phyloP scores from a whole-genome alignment of 495 filamentous ascomycete species.

The Penicillium fimorum region DNA sequence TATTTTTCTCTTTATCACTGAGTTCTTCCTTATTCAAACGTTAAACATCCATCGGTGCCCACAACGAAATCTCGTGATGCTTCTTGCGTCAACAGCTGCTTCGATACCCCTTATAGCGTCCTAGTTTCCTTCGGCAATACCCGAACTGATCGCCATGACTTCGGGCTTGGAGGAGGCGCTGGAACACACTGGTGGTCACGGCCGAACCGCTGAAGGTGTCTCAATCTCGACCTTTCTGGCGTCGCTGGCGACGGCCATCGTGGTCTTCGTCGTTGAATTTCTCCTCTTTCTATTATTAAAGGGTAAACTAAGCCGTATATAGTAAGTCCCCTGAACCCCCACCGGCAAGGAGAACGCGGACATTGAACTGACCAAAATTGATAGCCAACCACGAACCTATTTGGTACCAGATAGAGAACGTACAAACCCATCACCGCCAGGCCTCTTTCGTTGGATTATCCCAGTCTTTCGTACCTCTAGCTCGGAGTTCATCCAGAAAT shows the following conservation, averaged over 20 bases:
- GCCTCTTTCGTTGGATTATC: slow-evolving; percentile 65
- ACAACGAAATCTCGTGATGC: slow-evolving; percentile 1
- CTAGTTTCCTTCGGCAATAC: slow-evolving; percentile 1
- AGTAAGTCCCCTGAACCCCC: slow-evolving; percentile 51
- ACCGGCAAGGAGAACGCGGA: not conserved
- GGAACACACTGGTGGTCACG: slow-evolving; percentile 39
- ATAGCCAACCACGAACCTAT: slow-evolving; percentile 82
- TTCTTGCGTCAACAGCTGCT: not conserved
- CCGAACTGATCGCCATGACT: slow-evolving; percentile 24
- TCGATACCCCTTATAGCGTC: not conserved
- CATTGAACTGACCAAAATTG: slow-evolving; percentile 10
- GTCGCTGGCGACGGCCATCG: slow-evolving; percentile 66
- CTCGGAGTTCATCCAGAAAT: slow-evolving; percentile 90
- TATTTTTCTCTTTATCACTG: slow-evolving; percentile 6
- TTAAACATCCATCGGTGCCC: not conserved
- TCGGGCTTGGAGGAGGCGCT: slow-evolving; percentile 38
- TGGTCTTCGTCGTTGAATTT: slow-evolving; percentile 77
- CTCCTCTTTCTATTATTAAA: slow-evolving; percentile 74
- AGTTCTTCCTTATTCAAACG: not conserved
- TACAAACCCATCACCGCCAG: slow-evolving; percentile 67
- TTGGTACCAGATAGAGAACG: slow-evolving; percentile 86
- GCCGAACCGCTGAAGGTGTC: slow-evolving; percentile 47
- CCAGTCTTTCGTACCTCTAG: slow-evolving; percentile 75
- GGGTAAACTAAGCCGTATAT: slow-evolving; percentile 77
- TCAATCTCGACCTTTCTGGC: slow-evolving; percentile 64